A percentile compares a stretch with the other conserved stretches of the same genome.
These are phyloP conservation scores for Pestalotiopsis sp. DNA, from an alignment of 2,329 filamentous ascomycete genomes.

Conservation along the genomic window DNA sequence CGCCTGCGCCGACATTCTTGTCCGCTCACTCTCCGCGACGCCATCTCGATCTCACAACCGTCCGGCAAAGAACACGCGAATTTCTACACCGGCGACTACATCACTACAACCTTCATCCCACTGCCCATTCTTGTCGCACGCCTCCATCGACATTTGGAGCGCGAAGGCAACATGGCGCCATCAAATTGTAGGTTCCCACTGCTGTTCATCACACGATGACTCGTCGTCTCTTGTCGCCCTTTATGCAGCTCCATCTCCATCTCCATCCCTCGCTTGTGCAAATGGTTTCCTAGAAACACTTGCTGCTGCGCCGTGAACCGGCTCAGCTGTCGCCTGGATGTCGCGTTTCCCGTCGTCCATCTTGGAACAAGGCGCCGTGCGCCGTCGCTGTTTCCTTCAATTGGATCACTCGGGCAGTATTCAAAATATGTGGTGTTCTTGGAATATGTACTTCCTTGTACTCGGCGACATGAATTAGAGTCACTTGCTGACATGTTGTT, in stretches of 20 bases:
- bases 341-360: neutral
- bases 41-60: too few species aligned
- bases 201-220: neutral
- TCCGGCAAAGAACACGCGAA: neutral
- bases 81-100: neutral
- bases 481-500: constrained; percentile 17
- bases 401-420: neutral
- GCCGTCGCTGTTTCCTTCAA: neutral
- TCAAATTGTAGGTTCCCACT: constrained; percentile 8
- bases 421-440: neutral
- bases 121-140: neutral
- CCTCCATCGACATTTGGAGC: neutral
- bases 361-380: neutral
- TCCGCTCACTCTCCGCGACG: neutral
- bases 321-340: neutral
- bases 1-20: neutral
- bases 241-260: neutral
- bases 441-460: neutral
- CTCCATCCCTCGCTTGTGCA: too few species aligned
- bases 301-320: neutral
- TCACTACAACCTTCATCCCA: neutral
- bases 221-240: neutral
- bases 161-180: constrained; percentile 7
- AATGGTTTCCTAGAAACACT: neutral
- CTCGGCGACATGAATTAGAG: neutral